phyloP scores from a whole-genome alignment of 129 eudicot genomes.

The Arctium lappa region DNA sequence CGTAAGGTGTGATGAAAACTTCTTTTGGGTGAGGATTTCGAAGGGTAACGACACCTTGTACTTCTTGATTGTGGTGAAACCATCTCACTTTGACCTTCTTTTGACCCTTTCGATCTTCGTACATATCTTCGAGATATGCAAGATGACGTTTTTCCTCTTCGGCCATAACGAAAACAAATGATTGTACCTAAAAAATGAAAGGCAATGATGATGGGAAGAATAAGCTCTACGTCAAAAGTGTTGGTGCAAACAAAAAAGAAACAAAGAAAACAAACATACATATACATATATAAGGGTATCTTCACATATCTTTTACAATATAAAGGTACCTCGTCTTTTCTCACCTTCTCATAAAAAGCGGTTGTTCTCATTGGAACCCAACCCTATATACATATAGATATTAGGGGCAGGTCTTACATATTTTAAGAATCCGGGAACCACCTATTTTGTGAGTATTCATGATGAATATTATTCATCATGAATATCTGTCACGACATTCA shows the following conservation, averaged over 20 bases:
- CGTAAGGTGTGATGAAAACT: constrained; percentile 92
- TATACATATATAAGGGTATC: no score
- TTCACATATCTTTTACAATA: no score
- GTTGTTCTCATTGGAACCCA: neutral
- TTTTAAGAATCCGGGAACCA: no score
- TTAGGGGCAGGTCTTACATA: no score
- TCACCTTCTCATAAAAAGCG: neutral
- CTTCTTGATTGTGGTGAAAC: constrained; percentile 94
- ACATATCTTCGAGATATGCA: constrained; percentile 97
- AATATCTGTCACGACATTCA: no score
- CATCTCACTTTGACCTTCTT: constrained; percentile 97
- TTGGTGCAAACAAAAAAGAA: no score
- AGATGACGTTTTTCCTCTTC: constrained; percentile 77
- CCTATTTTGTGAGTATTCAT: no score
- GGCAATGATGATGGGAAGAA: neutral
- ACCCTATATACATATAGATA: no score
- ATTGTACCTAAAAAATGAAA: constrained; percentile 55
- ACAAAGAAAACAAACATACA: no score
- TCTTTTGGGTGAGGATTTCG: constrained; percentile 85
- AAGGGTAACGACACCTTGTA: constrained; percentile 58
- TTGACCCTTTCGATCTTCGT: constrained; percentile 85
- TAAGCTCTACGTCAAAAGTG: neutral
- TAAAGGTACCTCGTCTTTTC: no score
- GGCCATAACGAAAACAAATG: constrained; percentile 97
- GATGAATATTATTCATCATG: no score